Base-by-base conservation (phyloP, 306 rosid genomes). In the Glycine tomentella region DNA sequence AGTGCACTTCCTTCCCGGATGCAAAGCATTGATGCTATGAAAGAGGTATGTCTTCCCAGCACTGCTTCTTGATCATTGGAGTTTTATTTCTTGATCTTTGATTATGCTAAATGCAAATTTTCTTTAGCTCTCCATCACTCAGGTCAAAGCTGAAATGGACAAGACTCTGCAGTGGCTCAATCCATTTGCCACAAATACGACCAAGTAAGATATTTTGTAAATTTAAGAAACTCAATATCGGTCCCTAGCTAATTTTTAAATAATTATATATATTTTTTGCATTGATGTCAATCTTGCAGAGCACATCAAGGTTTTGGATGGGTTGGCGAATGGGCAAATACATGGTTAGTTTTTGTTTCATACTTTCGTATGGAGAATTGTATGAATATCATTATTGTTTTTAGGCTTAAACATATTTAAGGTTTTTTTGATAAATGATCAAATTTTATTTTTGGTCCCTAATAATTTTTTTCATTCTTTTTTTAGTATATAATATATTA, bases 281-380 rank as follows among this genome's bases (percentile, higher is more conserved):
- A 38, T 38, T 38, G 6, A 38, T 38, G 44, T 38, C n/a, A n/a
- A 72, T 73, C 11, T 86, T 75, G 74, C 97, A 93, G 99, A 81
- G 97, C 88, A 79, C 94, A 92, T 83, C 98, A 93, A 87, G 92
- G 97, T 51, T 96, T 92, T 81, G 99, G 99, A 68, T 90, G 99
- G 93, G 88, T 96, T 79, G 99, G 98, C 7, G 98, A 96, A 88
- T 96, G 99, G 99, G 99, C 99, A 65, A 88, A 87, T 12, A 78
- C 89, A 77, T 80, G 98, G 99, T 93, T 38, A 40, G 89, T 85
- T 11, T 9, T 12, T 69, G 9, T 5, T 10, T 46, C 7, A 8
- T 45, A 1, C 50, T 61, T 34, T 6, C 12, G 2, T 9, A 9
- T 25, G 14, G 6, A 59, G 12, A 25, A 20, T 59, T 61, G 4